Evolutionary conservation across 2,329 filamentous ascomycete species (phyloP).

Genomic region (Epicoccum sorghinum): DNA sequence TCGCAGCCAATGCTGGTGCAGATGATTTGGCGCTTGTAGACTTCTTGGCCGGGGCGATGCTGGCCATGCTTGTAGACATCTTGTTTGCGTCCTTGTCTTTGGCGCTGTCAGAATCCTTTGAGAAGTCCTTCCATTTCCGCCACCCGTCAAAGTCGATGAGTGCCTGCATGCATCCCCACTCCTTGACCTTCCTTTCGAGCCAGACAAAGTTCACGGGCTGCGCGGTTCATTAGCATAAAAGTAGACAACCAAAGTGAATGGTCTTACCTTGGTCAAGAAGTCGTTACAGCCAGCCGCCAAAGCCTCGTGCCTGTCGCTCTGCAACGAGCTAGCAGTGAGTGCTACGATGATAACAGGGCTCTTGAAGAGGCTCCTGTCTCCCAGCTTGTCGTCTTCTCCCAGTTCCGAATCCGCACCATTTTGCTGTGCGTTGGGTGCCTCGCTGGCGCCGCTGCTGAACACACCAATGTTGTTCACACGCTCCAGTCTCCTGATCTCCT

Average conservation of each 20-base stretch:
- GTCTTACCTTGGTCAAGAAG: slow-evolving; percentile 88
- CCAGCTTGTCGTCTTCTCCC: slow-evolving; percentile 71
- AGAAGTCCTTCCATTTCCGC: slow-evolving; percentile 93
- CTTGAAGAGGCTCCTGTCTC: slow-evolving; percentile 76
- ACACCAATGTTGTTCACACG: slow-evolving; percentile 91
- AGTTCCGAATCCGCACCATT: slow-evolving; percentile 43
- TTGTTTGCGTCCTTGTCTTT: slow-evolving; percentile 45
- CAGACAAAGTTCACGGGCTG: slow-evolving; percentile 97
- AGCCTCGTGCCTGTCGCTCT: slow-evolving; percentile 94
- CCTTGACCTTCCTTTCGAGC: slow-evolving; percentile 96
- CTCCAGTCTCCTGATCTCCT: slow-evolving; percentile 90
- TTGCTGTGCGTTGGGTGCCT: slow-evolving; percentile 48
- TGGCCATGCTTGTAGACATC: slow-evolving; percentile 40
- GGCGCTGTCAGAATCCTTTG: slow-evolving; percentile 43
- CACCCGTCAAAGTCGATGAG: slow-evolving; percentile 98
- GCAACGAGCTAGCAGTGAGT: slow-evolving; percentile 89
- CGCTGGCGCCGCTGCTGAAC: slow-evolving; percentile 66
- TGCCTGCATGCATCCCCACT: slow-evolving; percentile 99
- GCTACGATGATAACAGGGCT: slow-evolving; percentile 98
- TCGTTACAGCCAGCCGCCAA: slow-evolving; percentile 96
- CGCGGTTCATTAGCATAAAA: slow-evolving; percentile 25
- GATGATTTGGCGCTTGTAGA: slow-evolving; percentile 17
- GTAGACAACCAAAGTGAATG: neutral
- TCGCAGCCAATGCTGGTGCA: slow-evolving; percentile 23
- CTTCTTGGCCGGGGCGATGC: slow-evolving; percentile 37